Base-by-base conservation (phyloP, 768 basidiomycete genomes). In the Trametes cinnabarina region DNA sequence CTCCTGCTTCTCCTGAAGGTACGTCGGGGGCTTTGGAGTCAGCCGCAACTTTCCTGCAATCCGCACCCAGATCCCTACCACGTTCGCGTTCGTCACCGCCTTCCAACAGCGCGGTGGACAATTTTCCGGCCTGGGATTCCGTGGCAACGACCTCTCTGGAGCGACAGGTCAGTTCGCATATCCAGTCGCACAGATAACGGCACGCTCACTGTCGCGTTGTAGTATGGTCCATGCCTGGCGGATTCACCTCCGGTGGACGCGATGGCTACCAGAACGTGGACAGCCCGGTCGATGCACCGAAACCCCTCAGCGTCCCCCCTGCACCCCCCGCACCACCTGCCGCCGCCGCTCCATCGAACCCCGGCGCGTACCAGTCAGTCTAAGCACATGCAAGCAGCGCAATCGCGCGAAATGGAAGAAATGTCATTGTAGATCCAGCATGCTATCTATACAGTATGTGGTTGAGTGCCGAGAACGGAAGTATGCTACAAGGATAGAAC, bases 221-320 rank as follows among this genome's bases (percentile, higher is more conserved):
- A 77, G 76, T 77, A 9, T 77, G 76, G 76, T 70, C 75, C 30
- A 77, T 77, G 76, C 76, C 76, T 2, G 76, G 76, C 9, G 75
- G 74, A 8, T 76, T 76, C 64, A 69, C 72, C 20, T 72, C 73
- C 3, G 61, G 66, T 26, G 68, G 66, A 22, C 47, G 70, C 37
- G 71, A 71, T 6, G 75, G 74, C 11, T 76, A 76, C 51, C 75
- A 77, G 58, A 64, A 68, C 20, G 73, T 74, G 11, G 72, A 72
- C 43, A 73, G 70, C 49, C 57, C 69, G 17, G 63, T 63, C 30
- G 63, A 63, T 20, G 47, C 58, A 8, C 69, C 68, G 34, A 61
- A 65, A 26, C 64, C 65, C 28, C 65, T 68, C 37, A 64, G 65
- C 37, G 63, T 72, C 20, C 60, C 60, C 4, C 41, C 59, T 7